Conservation (phyloP, 208 protist genomes). For the Porcisia deanei region DNA sequence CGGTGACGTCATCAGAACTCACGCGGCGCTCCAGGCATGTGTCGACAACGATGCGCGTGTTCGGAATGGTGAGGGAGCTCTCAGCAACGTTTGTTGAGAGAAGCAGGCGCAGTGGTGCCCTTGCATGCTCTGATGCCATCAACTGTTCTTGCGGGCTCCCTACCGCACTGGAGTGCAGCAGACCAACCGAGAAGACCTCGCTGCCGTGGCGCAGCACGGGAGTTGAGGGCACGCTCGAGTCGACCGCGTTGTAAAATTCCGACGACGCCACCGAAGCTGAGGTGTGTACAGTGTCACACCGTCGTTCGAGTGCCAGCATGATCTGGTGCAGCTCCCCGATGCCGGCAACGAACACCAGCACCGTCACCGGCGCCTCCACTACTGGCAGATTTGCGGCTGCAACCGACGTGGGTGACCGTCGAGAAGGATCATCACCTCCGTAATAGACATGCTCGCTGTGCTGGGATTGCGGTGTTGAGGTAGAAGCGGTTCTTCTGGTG, state of each 20-base stretch:
- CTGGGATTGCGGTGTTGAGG: not conserved
- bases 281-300: constrained; percentile 32
- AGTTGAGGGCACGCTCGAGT: constrained; percentile 4
- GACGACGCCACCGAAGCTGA: not conserved
- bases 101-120: constrained; percentile 52
- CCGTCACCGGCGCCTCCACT: constrained; percentile 34
- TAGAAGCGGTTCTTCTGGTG: not conserved
- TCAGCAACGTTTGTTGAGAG: constrained; percentile 79
- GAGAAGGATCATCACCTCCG: not conserved
- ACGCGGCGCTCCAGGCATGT: constrained; percentile 57
- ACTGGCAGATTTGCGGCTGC: not conserved
- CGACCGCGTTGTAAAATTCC: not conserved
- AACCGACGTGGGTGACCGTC: not conserved
- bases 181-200: constrained; percentile 59
- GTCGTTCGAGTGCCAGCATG: constrained; percentile 49
- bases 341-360: constrained; percentile 78
- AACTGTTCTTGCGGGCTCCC: constrained; percentile 67
- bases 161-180: constrained; percentile 62
- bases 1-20: constrained; percentile 51
- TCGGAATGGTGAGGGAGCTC: constrained; percentile 80
- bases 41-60: constrained; percentile 70
- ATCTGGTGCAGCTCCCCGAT: constrained; percentile 71
- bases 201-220: constrained; percentile 45
- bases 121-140: constrained; percentile 23
- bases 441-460: not conserved